These are phyloP conservation scores for Mycena filopes DNA, from an alignment of 768 basidiomycete species.

Conservation along the genomic window DNA sequence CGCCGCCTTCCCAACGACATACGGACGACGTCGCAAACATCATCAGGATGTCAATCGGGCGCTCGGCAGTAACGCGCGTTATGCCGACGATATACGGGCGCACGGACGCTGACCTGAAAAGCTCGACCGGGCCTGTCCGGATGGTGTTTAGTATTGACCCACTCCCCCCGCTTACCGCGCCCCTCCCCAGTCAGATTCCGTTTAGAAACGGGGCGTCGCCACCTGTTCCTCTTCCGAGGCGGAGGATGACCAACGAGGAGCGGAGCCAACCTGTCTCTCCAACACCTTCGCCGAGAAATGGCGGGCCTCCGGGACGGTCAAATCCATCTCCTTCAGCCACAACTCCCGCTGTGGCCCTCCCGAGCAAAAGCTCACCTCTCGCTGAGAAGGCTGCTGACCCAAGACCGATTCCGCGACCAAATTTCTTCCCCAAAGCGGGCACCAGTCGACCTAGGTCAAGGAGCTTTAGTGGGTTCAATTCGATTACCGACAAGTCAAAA, in stretches of 20 bases:
- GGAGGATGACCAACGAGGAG: slow-evolving; percentile 16
- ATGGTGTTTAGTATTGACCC: slow-evolving; percentile 61
- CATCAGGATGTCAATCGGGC: slow-evolving; percentile 30
- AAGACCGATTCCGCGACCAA: slow-evolving; percentile 60
- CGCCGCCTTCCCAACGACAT: slow-evolving; percentile 26
- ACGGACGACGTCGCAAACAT: slow-evolving; percentile 29
- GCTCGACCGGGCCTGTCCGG: slow-evolving; percentile 57
- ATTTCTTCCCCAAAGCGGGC: slow-evolving; percentile 69
- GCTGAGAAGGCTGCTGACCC: slow-evolving; percentile 18
- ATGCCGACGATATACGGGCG: slow-evolving; percentile 57
- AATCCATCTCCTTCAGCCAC: slow-evolving; percentile 1
- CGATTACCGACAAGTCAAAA: slow-evolving; percentile 42
- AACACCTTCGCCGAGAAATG: slow-evolving; percentile 1
- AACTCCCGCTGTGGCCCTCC: slow-evolving; percentile 15
- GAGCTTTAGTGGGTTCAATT: slow-evolving; percentile 81
- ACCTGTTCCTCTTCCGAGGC: background rate
- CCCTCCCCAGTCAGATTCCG: slow-evolving; percentile 28
- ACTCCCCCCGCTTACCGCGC: slow-evolving; percentile 36
- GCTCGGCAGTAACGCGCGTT: slow-evolving; percentile 29
- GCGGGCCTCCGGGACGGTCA: slow-evolving; percentile 10
- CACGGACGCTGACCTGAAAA: slow-evolving; percentile 51
- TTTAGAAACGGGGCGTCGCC: slow-evolving; percentile 29
- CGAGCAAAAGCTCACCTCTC: slow-evolving; percentile 26
- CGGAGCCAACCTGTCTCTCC: slow-evolving; percentile 18
- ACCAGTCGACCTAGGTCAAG: slow-evolving; percentile 72